A percentile compares a stretch with the other conserved stretches of the same genome.
Evolutionary conservation across 768 basidiomycete species (phyloP).

Genomic region (Peribolospora baueri): DNA sequence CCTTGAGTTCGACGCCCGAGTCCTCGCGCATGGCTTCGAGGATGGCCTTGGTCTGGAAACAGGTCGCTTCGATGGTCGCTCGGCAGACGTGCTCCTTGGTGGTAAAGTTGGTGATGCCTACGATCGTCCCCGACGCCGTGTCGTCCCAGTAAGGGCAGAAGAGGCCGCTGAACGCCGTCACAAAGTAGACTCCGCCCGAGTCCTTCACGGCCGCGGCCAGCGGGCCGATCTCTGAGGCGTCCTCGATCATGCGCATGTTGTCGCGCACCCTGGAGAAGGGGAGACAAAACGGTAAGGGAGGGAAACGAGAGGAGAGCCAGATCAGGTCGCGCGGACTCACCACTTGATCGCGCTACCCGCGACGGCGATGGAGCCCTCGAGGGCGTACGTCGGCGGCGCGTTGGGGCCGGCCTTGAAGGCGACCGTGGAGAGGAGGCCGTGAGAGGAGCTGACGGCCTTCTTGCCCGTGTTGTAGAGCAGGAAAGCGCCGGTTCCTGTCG

Average conservation of each 20-base stretch:
- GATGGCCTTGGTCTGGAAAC: conserved; percentile 85
- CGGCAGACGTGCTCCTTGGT: conserved; percentile 63
- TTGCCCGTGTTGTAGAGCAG: conserved; percentile 79
- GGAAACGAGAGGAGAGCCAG: neutral
- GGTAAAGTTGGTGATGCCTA: conserved; percentile 70
- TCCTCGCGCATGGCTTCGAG: conserved; percentile 87
- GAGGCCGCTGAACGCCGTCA: conserved; percentile 78
- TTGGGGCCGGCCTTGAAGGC: conserved; percentile 68
- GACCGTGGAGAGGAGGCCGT: conserved; percentile 80
- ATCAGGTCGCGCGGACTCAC: conserved; percentile 17
- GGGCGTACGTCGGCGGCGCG: conserved; percentile 60
- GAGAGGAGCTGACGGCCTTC: conserved; percentile 57
- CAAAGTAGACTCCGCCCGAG: conserved; percentile 82
- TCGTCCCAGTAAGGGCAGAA: conserved; percentile 97
- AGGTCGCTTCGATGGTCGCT: conserved; percentile 85
- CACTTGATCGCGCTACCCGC: conserved; percentile 92
- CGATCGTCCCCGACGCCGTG: conserved; percentile 59
- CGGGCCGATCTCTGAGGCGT: conserved; percentile 59
- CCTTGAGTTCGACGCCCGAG: conserved; percentile 45
- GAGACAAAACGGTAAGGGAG: neutral
- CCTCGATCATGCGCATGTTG: conserved; percentile 55
- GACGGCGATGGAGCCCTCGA: conserved; percentile 87
- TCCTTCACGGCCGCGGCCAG: conserved; percentile 51
- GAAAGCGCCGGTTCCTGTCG: conserved; percentile 63
- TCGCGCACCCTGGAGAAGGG: conserved; percentile 45